Evolutionary conservation across 2,329 filamentous ascomycete genomes (phyloP), one percentile per base, ranked within the genome.

Genomic region (Colletotrichum godetiae): DNA sequence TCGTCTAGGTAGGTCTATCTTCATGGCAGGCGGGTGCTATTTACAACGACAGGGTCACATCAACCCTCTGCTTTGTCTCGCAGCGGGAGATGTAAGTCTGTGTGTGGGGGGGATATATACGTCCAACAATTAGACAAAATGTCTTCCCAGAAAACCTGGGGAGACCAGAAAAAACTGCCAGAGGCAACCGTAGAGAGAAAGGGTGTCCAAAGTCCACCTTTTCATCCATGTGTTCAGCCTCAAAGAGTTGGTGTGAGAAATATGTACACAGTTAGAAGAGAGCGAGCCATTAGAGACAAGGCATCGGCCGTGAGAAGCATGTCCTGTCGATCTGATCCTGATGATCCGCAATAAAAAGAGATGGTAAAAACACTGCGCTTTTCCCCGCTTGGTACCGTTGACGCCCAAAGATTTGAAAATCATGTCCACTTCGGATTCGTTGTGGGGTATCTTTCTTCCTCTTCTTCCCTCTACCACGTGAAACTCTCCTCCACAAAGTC

Each of bases 401-500:
- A 73, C 70, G 70, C 70, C 70, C 70, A 73, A 73, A 73, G 66
- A 59, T 49, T 42, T 65, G 62, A 65, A 53, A 65, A 59, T 55
- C 35, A 56, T 65, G 49, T 46, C 37, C 29, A 31, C 61, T 31
- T 58, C 58, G 52, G 53, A 27, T 58, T 46, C 5, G 35, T 59
- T 58, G 63, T 67, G 63, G 27, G n/a, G n/a, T 33, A 8, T 57
- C 24, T 65, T 62, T 49, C 19, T 24, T 59, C 19, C 12, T 27
- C 53, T 57, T 59, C 19, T 19, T 27, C 63, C 46, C 66, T 65
- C 82, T 81, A 91, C 89, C 89, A 91, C 1, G 90, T 92, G 78
- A 96, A 96, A 74, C 90, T 92, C 84, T 96, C 94, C 82, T 95
- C 93, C 12, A 93, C 86, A 78, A 94, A 94, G 80, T 95, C 92